phyloP scores from a whole-genome alignment of 768 basidiomycete species.

The Mycena kentingensis region DNA sequence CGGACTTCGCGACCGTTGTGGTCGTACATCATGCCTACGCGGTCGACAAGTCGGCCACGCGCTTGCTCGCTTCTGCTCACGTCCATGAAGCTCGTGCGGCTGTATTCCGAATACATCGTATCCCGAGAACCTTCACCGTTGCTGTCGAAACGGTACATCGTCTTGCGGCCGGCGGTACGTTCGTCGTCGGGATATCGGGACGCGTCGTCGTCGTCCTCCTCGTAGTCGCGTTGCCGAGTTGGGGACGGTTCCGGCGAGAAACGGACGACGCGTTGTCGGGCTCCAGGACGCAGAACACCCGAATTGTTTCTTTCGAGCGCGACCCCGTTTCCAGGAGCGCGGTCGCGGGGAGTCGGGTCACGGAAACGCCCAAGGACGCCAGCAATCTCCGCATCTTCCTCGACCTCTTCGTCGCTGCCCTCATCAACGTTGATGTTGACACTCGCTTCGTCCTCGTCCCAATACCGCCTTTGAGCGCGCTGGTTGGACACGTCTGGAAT shows the following conservation, averaged over 20 bases:
- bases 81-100: conserved; percentile 56
- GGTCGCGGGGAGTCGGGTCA: conserved; percentile 21
- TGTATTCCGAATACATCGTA: conserved; percentile 49
- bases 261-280: not conserved
- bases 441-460: conserved; percentile 8
- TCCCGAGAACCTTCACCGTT: conserved; percentile 25
- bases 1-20: conserved; percentile 38
- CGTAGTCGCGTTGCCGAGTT: not conserved
- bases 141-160: conserved; percentile 27
- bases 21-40: conserved; percentile 56
- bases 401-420: conserved; percentile 27
- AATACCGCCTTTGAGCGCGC: not conserved
- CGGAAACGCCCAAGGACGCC: conserved; percentile 44
- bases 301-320: conserved; percentile 34
- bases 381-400: conserved; percentile 34
- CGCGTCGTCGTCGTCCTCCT: conserved; percentile 24
- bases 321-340: conserved; percentile 16
- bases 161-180: conserved; percentile 22
- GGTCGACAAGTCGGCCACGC: conserved; percentile 49
- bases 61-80: conserved; percentile 51
- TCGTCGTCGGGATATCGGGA: conserved; percentile 31
- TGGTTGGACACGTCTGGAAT: conserved; percentile 4
- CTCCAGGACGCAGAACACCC: conserved; percentile 15
- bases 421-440: conserved; percentile 23
- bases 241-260: conserved; percentile 7